Conservation (phyloP, 352 stramenopile species). For the Phytophthora hybrid region DNA sequence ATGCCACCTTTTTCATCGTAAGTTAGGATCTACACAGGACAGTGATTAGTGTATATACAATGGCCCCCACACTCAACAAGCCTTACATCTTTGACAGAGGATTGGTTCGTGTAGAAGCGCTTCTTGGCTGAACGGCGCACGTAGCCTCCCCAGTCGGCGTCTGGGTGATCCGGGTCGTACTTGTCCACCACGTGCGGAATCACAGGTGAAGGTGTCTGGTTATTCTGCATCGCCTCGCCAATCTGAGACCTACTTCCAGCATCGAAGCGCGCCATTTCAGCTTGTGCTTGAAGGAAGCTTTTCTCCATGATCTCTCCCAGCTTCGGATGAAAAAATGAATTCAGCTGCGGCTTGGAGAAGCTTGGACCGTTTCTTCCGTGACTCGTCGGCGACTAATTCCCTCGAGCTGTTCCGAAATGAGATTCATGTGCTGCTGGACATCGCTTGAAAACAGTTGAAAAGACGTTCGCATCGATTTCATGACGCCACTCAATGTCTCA, state of each 20-base stretch:
- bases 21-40: slow-evolving; percentile 49
- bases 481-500: slow-evolving; percentile 41
- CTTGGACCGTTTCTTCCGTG: slow-evolving; percentile 30
- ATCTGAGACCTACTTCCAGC: slow-evolving; percentile 11
- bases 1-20: slow-evolving; percentile 68
- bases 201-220: slow-evolving; percentile 30
- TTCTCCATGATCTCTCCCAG: slow-evolving; percentile 49
- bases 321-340: neutral
- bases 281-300: slow-evolving; percentile 49
- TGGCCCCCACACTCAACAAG: neutral
- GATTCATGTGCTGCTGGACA: slow-evolving; percentile 60
- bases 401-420: slow-evolving; percentile 61
- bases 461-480: slow-evolving; percentile 60
- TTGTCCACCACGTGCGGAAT: slow-evolving; percentile 69
- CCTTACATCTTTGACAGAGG: slow-evolving; percentile 50
- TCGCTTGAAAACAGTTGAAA: slow-evolving; percentile 69
- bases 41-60: neutral
- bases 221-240: slow-evolving; percentile 8
- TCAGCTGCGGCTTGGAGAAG: slow-evolving; percentile 13
- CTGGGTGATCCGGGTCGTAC: slow-evolving; percentile 76
- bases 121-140: slow-evolving; percentile 79
- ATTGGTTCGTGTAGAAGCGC: slow-evolving; percentile 55
- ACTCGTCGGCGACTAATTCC: slow-evolving; percentile 37
- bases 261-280: slow-evolving; percentile 47
- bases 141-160: slow-evolving; percentile 79